Evolutionary conservation across 768 basidiomycete genomes (phyloP).

Genomic region (Calocybe cyanea): DNA sequence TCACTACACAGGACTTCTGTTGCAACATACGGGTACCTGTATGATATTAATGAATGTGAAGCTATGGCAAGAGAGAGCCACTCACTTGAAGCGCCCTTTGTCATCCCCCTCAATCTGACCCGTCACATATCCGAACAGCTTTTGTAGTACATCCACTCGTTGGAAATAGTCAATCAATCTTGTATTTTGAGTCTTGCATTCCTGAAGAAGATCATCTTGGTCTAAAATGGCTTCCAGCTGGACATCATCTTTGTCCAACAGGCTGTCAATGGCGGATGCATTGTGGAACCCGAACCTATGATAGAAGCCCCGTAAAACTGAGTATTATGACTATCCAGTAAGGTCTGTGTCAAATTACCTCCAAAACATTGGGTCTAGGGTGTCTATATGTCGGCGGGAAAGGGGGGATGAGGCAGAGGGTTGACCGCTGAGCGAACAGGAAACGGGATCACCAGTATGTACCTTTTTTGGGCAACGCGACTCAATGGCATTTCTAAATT

Average conservation of each 20-base stretch:
- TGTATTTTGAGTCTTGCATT: constrained; percentile 93
- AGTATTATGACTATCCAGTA: constrained; percentile 24
- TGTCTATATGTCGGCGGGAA: constrained; percentile 10
- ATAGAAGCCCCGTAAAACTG: constrained; percentile 29
- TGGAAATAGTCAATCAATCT: constrained; percentile 86
- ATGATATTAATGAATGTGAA: background rate
- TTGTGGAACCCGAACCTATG: constrained; percentile 87
- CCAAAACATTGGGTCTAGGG: constrained; percentile 43
- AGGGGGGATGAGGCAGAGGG: constrained; percentile 11
- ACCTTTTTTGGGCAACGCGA: constrained; percentile 7
- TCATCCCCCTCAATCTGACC: constrained; percentile 83
- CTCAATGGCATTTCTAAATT: constrained; percentile 1
- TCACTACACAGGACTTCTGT: constrained; percentile 96
- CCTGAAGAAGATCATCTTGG: constrained; percentile 90
- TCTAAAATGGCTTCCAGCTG: constrained; percentile 88
- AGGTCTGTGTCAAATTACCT: constrained; percentile 39
- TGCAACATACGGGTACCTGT: constrained; percentile 86
- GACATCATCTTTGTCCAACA: constrained; percentile 88
- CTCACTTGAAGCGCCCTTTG: constrained; percentile 78
- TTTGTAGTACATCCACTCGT: constrained; percentile 74
- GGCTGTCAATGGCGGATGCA: constrained; percentile 83
- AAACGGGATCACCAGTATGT: constrained; percentile 8
- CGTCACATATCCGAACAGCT: constrained; percentile 79
- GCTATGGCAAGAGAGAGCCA: constrained; percentile 13
- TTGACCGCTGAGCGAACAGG: constrained; percentile 8